Evolutionary conservation across 2,329 filamentous ascomycete species (phyloP).

Genomic region (Chaetomiaceae sp.): DNA sequence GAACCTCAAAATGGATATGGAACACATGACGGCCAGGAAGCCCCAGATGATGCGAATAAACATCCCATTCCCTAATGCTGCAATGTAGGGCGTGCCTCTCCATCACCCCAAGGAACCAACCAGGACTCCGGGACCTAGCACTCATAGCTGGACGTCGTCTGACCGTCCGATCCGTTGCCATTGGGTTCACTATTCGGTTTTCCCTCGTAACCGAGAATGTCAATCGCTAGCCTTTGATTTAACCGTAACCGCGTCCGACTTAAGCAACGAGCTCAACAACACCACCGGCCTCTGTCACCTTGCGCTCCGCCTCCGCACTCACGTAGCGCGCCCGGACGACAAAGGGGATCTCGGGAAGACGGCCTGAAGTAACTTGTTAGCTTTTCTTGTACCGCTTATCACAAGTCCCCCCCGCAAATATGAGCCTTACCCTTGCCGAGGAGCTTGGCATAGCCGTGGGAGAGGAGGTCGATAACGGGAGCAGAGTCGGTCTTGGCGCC

Average conservation of each 20-base stretch:
- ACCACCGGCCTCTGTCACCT: constrained; percentile 97
- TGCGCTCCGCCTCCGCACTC: constrained; percentile 93
- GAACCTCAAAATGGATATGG: constrained; percentile 13
- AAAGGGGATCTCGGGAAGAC: constrained; percentile 85
- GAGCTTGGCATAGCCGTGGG: constrained; percentile 97
- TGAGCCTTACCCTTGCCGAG: constrained; percentile 73
- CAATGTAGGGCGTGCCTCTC: constrained; percentile 24
- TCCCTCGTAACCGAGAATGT: constrained; percentile 28
- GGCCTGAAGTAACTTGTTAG: constrained; percentile 41
- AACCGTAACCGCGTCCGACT: constrained; percentile 30
- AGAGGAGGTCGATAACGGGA: constrained; percentile 94
- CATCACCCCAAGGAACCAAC: constrained; percentile 26
- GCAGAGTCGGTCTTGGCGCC: constrained; percentile 82
- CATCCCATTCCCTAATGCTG: constrained; percentile 30
- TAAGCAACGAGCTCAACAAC: constrained; percentile 94
- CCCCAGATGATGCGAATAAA: constrained; percentile 25
- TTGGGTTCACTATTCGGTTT: constrained; percentile 26
- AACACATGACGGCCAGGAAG: constrained; percentile 18
- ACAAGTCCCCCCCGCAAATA: neutral
- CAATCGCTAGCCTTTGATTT: constrained; percentile 28
- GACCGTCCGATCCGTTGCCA: constrained; percentile 26
- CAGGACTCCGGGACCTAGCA: constrained; percentile 28
- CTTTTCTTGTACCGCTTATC: neutral
- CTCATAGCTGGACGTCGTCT: constrained; percentile 22
- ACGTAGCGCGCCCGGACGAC: constrained; percentile 95